phyloP scores from a whole-genome alignment of 176 grass and related monocot species.

The Rhynchospora tenuis region DNA sequence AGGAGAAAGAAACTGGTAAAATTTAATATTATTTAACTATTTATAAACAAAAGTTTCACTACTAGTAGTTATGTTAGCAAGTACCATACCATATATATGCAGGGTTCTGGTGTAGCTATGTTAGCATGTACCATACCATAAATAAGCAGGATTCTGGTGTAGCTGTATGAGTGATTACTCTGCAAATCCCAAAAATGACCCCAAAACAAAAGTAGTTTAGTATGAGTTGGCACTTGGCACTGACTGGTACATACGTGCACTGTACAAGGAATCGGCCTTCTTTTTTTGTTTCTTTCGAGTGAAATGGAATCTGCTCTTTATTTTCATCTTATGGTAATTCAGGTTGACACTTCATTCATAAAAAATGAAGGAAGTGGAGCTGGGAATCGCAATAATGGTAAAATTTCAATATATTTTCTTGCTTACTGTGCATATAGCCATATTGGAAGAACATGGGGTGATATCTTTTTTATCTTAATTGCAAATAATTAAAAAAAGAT shows the following conservation, averaged over 20 bases:
- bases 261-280: neutral
- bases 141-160: no score
- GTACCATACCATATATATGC: no score
- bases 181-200: no score
- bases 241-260: neutral
- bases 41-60: neutral
- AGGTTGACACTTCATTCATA: slow-evolving; percentile 53
- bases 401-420: neutral
- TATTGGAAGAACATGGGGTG: neutral
- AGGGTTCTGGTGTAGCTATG: no score
- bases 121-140: neutral
- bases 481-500: slow-evolving; percentile 1
- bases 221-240: no score
- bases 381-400: slow-evolving; percentile 33
- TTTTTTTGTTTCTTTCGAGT: neutral
- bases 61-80: neutral
- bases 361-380: slow-evolving; percentile 20
- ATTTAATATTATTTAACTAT: neutral
- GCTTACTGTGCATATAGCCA: neutral
- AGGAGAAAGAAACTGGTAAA: slow-evolving; percentile 69
- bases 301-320: neutral
- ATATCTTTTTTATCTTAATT: neutral
- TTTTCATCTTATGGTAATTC: slow-evolving; percentile 11
- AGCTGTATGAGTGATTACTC: no score
- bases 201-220: no score